Evolutionary conservation across 345 rosid genomes (phyloP).

Genomic region (Rubroshorea leprosula): DNA sequence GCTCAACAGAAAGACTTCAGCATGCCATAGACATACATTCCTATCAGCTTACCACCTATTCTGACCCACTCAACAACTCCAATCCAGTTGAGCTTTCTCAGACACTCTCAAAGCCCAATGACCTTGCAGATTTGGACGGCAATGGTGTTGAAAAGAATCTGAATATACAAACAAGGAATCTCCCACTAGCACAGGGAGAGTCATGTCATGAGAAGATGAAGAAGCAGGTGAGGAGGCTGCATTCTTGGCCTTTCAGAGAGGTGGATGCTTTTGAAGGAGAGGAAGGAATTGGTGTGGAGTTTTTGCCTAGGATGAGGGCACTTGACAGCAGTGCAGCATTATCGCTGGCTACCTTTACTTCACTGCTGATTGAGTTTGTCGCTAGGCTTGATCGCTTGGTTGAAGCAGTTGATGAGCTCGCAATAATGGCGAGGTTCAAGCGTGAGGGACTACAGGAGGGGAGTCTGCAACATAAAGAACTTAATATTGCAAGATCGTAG

Average conservation of each 20-base stretch:
- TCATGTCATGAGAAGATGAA: slow-evolving; percentile 51
- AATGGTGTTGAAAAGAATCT: neutral
- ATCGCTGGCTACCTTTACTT: too few relatives aligned
- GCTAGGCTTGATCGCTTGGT: slow-evolving; percentile 62
- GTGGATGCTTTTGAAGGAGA: slow-evolving; percentile 52
- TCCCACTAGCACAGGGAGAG: too few relatives aligned
- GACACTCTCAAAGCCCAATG: slow-evolving; percentile 15
- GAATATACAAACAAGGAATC: too few relatives aligned
- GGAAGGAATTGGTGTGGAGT: slow-evolving; percentile 21
- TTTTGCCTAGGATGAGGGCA: slow-evolving; percentile 51
- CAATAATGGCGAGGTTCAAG: slow-evolving; percentile 51
- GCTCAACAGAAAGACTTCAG: slow-evolving; percentile 44
- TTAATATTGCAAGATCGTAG: neutral
- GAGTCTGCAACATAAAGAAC: neutral
- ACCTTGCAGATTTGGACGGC: neutral
- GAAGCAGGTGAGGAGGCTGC: slow-evolving; percentile 45
- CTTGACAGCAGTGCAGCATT: slow-evolving; percentile 51
- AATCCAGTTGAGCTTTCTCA: slow-evolving; percentile 21
- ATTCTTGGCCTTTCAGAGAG: slow-evolving; percentile 60
- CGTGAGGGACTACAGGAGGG: slow-evolving; percentile 22
- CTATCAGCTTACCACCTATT: slow-evolving; percentile 32
- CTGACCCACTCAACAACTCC: slow-evolving; percentile 27
- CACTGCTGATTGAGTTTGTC: slow-evolving; percentile 58
- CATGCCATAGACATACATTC: slow-evolving; percentile 45
- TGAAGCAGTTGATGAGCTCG: slow-evolving; percentile 52